Evolutionary conservation across 177 flowering plant genomes (phyloP).

Genomic region (Tripterygium wilfordii): DNA sequence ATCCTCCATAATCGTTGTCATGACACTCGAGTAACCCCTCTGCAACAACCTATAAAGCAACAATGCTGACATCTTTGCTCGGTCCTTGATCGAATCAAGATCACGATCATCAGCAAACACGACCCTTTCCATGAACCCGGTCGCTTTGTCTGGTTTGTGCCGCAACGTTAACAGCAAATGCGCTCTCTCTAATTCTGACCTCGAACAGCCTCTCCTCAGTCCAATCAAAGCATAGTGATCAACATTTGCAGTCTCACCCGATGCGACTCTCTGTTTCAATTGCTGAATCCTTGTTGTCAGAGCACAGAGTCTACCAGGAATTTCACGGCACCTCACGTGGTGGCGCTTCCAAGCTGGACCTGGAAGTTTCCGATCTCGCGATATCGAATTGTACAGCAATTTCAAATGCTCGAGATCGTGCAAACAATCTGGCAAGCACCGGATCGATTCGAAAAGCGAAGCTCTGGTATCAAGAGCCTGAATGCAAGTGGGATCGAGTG

Average conservation of each 20-base stretch:
- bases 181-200: conserved; percentile 83
- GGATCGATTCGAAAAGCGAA: conserved; percentile 55
- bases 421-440: conserved; percentile 75
- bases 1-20: conserved; percentile 63
- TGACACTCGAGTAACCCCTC: conserved; percentile 63
- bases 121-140: conserved; percentile 61
- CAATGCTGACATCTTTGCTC: conserved; percentile 76
- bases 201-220: conserved; percentile 73
- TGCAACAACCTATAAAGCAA: conserved; percentile 74
- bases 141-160: conserved; percentile 81
- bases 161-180: conserved; percentile 58
- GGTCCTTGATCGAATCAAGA: conserved; percentile 61
- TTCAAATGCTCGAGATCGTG: conserved; percentile 92
- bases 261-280: conserved; percentile 60
- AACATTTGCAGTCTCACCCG: conserved; percentile 61
- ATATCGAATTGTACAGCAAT: conserved; percentile 71
- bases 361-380: conserved; percentile 76
- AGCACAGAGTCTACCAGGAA: conserved; percentile 54
- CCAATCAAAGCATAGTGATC: conserved; percentile 84
- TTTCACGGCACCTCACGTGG: conserved; percentile 59
- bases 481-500: conserved; percentile 69
- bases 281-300: conserved; percentile 54
- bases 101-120: conserved; percentile 70
- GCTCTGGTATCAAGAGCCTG: conserved; percentile 74
- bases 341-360: conserved; percentile 84